A percentile compares a stretch with the other conserved stretches of the same genome.
Conservation (phyloP, 768 basidiomycete genomes). For the Podaxis rugospora region DNA sequence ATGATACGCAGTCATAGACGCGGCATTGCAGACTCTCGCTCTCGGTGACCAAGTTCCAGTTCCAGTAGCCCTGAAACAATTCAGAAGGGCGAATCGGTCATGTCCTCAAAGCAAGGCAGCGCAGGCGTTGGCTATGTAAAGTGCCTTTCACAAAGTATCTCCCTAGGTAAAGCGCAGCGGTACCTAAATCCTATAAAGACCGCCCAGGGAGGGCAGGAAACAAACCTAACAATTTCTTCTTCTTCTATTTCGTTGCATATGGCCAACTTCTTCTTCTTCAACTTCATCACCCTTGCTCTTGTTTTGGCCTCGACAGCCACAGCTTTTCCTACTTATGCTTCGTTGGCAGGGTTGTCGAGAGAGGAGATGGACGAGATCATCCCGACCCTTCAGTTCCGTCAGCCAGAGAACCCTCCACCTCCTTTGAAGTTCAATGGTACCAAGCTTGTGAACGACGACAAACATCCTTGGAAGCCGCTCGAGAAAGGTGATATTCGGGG, state of each 20-base stretch:
- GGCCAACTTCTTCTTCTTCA: neutral
- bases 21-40: neutral
- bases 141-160: neutral
- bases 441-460: conserved; percentile 13
- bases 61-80: neutral
- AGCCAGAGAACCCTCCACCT: conserved; percentile 11
- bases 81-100: neutral
- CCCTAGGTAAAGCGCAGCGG: neutral
- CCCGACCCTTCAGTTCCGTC: conserved; percentile 3
- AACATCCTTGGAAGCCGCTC: conserved; percentile 18
- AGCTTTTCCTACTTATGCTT: conserved; percentile 21
- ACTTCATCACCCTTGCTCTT: conserved; percentile 4
- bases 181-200: neutral
- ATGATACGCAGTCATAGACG: neutral
- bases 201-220: neutral
- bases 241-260: neutral
- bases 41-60: neutral
- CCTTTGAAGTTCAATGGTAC: conserved; percentile 10
- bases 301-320: neutral
- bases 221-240: neutral
- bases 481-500: conserved; percentile 15
- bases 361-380: conserved; percentile 17
- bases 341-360: conserved; percentile 21
- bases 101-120: neutral
- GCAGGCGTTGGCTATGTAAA: neutral